Conservation (phyloP, 345 rosid genomes). For the sweet orange (Citrus sinensis) region DNA sequence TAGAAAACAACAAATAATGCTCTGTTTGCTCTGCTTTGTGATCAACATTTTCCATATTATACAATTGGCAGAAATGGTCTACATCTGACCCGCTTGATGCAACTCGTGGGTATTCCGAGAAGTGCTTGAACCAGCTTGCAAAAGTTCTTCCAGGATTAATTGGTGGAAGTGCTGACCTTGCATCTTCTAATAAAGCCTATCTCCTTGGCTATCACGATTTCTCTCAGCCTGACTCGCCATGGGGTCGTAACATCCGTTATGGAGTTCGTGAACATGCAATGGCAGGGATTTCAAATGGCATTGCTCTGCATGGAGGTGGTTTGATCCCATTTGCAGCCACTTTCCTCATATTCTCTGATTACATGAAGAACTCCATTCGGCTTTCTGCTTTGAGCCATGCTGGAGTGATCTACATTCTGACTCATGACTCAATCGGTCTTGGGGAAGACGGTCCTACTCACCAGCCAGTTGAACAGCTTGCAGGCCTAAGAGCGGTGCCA, state of each 20-base stretch:
- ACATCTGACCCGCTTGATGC: conserved; percentile 28
- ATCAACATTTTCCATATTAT: not conserved
- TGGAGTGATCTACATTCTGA: conserved; percentile 34
- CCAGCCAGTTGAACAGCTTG: conserved; percentile 40
- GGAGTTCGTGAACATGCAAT: conserved; percentile 40
- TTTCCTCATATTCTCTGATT: conserved; percentile 34
- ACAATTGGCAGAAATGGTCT: conserved; percentile 26
- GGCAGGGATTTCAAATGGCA: conserved; percentile 41
- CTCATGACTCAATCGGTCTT: conserved; percentile 39
- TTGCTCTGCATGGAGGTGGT: conserved; percentile 30
- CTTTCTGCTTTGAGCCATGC: conserved; percentile 37
- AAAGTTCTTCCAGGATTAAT: conserved; percentile 35
- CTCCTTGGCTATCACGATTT: conserved; percentile 24
- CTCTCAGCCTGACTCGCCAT: conserved; percentile 12
- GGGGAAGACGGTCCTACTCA: conserved; percentile 48
- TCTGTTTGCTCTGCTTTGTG: not conserved
- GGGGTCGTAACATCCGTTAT: conserved; percentile 28
- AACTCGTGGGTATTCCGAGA: conserved; percentile 25
- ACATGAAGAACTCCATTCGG: conserved; percentile 32
- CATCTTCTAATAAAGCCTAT: conserved; percentile 27
- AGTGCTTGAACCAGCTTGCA: conserved; percentile 30
- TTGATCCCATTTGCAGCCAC: conserved; percentile 34
- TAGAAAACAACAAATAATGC: not conserved
- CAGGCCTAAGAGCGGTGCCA: conserved; percentile 34
- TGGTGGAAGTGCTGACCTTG: conserved; percentile 44